A percentile compares a stretch with the other conserved stretches of the same genome.
phyloP scores from a whole-genome alignment of 2,329 filamentous ascomycete genomes.

The Fusarium udum region DNA sequence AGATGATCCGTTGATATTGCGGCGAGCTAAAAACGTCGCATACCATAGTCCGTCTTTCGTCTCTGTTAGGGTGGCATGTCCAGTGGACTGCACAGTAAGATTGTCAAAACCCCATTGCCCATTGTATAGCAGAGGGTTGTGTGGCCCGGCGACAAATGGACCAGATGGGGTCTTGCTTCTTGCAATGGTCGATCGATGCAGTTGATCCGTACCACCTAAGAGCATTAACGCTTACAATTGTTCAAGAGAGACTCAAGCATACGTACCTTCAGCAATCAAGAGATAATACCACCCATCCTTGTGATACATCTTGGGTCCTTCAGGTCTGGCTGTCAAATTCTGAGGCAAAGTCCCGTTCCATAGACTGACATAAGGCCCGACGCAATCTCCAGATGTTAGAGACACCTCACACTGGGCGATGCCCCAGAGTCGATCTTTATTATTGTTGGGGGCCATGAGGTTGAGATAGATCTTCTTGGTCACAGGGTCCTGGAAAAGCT shows the following conservation, averaged over 20 bases:
- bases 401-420: neutral
- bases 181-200: neutral
- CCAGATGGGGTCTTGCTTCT: neutral
- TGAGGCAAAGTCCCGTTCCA: neutral
- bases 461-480: neutral
- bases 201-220: neutral
- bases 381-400: neutral
- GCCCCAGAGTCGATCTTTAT: neutral
- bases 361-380: neutral
- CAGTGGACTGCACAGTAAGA: neutral
- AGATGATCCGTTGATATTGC: neutral
- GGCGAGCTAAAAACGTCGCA: neutral
- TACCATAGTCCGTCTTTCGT: neutral
- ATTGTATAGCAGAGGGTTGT: neutral
- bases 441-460: neutral
- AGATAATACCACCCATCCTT: neutral
- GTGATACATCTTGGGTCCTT: neutral
- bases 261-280: neutral
- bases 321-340: neutral
- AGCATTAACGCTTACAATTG: rapidly evolving
- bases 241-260: rapidly evolving
- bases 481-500: neutral
- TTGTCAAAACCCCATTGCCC: neutral
- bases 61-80: neutral
- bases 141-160: neutral